A percentile compares a stretch with the other conserved stretches of the same genome.
These are phyloP conservation scores for Withania somnifera DNA, from an alignment of 305 asterid species.

Conservation along the genomic window DNA sequence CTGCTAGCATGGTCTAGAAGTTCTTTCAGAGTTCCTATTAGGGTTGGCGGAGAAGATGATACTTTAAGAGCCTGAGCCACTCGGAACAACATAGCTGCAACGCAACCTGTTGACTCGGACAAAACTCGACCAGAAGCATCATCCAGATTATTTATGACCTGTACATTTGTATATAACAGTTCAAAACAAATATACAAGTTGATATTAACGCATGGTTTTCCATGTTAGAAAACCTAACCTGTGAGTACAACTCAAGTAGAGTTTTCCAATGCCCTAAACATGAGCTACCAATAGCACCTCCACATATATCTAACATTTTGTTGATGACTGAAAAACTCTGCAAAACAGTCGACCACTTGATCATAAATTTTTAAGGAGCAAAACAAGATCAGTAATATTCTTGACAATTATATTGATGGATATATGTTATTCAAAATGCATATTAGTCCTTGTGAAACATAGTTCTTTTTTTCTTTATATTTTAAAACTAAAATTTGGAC, in stretches of 20 bases:
- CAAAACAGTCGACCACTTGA: constrained; percentile 7
- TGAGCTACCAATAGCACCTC: constrained; percentile 44
- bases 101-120: constrained; percentile 76
- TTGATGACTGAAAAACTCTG: constrained; percentile 77
- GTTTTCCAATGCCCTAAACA: constrained; percentile 69
- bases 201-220: neutral
- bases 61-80: constrained; percentile 67
- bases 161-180: constrained; percentile 19
- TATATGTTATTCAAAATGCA: constrained; percentile 8
- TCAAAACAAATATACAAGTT: constrained; percentile 9
- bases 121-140: constrained; percentile 72
- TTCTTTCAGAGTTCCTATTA: constrained; percentile 42
- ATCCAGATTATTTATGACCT: constrained; percentile 58
- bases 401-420: neutral
- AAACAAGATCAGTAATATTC: neutral
- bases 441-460: neutral
- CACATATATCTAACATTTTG: constrained; percentile 57
- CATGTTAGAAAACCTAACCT: constrained; percentile 44
- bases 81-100: constrained; percentile 67
- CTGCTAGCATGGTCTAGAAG: constrained; percentile 64
- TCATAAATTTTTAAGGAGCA: neutral
- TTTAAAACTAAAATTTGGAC: neutral
- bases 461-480: neutral
- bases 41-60: constrained; percentile 35
- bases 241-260: constrained; percentile 57